Percentiles rank a stretch among this genome's conserved stretches.
Evolutionary conservation across 2,329 filamentous ascomycete species (phyloP).

Genomic region (Ceratocystis cubensis): DNA sequence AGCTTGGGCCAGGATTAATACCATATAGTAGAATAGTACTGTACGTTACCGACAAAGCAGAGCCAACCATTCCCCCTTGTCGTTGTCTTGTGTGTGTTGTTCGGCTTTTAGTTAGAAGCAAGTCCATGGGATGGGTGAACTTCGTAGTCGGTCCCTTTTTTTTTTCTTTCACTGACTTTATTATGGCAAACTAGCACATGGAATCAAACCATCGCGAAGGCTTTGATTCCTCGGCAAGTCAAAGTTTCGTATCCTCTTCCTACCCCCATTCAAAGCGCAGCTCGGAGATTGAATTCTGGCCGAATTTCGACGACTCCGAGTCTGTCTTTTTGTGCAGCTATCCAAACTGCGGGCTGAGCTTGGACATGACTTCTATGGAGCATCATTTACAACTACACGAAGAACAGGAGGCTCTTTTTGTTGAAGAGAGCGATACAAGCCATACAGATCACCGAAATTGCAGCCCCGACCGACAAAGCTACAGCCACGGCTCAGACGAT

Average conservation of each 20-base stretch:
- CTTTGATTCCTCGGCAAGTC: neutral
- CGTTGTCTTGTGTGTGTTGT: neutral
- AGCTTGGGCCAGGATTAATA: neutral
- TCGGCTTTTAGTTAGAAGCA: neutral
- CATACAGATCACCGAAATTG: neutral
- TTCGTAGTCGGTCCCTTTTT: neutral
- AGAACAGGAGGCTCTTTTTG: constrained; percentile 2
- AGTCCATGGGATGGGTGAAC: neutral
- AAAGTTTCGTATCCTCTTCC: neutral
- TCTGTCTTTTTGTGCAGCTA: neutral
- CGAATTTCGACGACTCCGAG: neutral
- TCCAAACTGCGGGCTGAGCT: neutral
- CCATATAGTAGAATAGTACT: neutral
- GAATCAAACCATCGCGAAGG: constrained; percentile 1
- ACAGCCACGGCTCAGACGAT: neutral
- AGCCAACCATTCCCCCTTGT: neutral
- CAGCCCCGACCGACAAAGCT: neutral
- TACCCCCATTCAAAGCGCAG: neutral
- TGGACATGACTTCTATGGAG: neutral
- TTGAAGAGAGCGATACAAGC: constrained; percentile 1
- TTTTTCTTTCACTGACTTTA: neutral
- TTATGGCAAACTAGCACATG: neutral
- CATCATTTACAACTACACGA: neutral
- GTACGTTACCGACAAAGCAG: neutral
- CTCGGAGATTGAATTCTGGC: neutral